Evolutionary conservation across 176 grass and related monocot genomes (phyloP).

Genomic region (Aegilops sharonensis): DNA sequence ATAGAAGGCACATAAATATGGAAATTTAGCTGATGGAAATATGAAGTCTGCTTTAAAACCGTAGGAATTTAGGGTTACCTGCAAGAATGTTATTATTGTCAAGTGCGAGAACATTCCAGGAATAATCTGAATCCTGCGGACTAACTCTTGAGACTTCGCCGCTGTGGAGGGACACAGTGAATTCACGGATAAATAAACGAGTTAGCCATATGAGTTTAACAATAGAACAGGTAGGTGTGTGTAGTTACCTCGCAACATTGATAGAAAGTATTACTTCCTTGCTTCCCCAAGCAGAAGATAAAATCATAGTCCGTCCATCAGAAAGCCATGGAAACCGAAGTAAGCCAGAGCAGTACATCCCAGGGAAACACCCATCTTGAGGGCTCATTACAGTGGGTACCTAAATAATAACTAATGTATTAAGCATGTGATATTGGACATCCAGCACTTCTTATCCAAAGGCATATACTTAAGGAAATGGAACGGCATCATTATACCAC

Average conservation of each 20-base stretch:
- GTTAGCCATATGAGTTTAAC: background rate
- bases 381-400: conserved; percentile 68
- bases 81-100: conserved; percentile 88
- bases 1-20: conserved; percentile 24
- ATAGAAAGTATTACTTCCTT: conserved; percentile 76
- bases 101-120: conserved; percentile 87
- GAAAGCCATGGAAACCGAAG: conserved; percentile 81
- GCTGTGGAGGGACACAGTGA: conserved; percentile 38
- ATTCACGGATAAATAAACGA: conserved; percentile 22
- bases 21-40: conserved; percentile 18
- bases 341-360: conserved; percentile 65
- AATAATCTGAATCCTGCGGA: conserved; percentile 57
- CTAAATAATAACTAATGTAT: conserved; percentile 39
- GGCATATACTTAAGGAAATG: background rate
- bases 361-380: conserved; percentile 69
- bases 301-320: conserved; percentile 74
- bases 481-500: conserved; percentile 49
- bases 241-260: conserved; percentile 62
- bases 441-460: background rate
- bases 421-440: conserved; percentile 9
- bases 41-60: conserved; percentile 1
- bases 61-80: conserved; percentile 36
- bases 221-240: background rate
- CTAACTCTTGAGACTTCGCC: conserved; percentile 59
- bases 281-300: conserved; percentile 88